Percentiles rank a stretch among this genome's conserved stretches.
Conservation (phyloP, 345 rosid genomes). For the Brassica rapa region DNA sequence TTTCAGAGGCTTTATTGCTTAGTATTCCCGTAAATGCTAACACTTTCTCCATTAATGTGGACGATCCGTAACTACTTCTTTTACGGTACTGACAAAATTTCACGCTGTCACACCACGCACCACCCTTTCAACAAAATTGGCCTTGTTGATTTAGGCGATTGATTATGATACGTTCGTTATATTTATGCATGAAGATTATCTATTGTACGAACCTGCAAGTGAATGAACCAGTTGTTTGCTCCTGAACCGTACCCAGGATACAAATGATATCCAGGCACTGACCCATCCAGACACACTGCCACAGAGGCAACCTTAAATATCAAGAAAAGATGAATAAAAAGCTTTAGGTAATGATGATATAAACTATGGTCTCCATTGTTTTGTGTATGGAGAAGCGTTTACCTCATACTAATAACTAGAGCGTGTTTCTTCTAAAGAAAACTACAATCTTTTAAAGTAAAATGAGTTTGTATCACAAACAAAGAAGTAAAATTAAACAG, state of each 20-base stretch:
- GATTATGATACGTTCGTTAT: not conserved
- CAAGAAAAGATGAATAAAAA: slow-evolving; percentile 3
- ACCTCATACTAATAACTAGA: no score
- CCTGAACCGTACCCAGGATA: slow-evolving; percentile 76
- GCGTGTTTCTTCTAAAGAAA: no score
- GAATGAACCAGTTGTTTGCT: slow-evolving; percentile 74
- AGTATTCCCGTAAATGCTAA: slow-evolving; percentile 69
- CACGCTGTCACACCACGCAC: slow-evolving; percentile 89
- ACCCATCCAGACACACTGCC: slow-evolving; percentile 93
- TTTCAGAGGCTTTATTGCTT: slow-evolving; percentile 65
- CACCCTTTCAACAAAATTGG: slow-evolving; percentile 55
- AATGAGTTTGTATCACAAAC: no score
- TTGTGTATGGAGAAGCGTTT: no score
- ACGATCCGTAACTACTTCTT: slow-evolving; percentile 64
- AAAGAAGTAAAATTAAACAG: no score
- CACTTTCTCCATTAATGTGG: slow-evolving; percentile 61
- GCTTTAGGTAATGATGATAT: no score
- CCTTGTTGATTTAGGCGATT: not conserved
- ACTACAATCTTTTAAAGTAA: no score
- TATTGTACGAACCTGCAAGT: slow-evolving; percentile 58
- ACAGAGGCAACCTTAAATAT: not conserved
- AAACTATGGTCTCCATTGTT: no score
- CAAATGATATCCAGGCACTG: slow-evolving; percentile 86
- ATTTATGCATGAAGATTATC: not conserved
- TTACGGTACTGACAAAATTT: slow-evolving; percentile 64